These are phyloP conservation scores for Picocystis salinarum DNA, from an alignment of 139 green algal species.

Conservation along the genomic window DNA sequence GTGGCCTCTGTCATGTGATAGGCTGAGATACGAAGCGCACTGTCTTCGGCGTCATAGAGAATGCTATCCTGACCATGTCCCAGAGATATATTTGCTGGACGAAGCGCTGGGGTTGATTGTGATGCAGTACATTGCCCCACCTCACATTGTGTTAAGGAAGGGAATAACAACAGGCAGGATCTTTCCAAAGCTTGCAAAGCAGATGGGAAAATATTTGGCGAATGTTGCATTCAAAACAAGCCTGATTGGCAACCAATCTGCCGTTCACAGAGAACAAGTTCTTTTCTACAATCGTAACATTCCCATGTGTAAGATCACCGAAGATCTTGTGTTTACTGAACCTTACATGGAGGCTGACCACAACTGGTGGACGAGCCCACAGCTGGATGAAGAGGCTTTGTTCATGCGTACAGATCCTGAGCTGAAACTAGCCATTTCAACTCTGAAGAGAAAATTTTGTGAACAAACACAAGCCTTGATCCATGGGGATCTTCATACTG, in stretches of 20 bases:
- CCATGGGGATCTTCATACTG: constrained; percentile 94
- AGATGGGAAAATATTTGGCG: constrained; percentile 57
- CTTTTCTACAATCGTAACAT: constrained; percentile 6
- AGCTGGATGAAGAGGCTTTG: constrained; percentile 53
- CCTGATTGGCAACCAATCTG: constrained; percentile 27
- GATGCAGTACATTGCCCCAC: constrained; percentile 63
- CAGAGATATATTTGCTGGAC: constrained; percentile 24
- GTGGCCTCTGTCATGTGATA: constrained; percentile 75
- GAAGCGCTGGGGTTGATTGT: constrained; percentile 13
- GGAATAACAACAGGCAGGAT: constrained; percentile 31
- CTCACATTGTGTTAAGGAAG: constrained; percentile 61
- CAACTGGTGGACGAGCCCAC: constrained; percentile 60
- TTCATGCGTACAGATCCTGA: constrained; percentile 39
- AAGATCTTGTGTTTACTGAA: neutral
- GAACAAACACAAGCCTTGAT: constrained; percentile 58
- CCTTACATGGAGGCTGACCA: constrained; percentile 5
- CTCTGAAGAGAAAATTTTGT: constrained; percentile 38
- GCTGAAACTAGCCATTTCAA: constrained; percentile 36
- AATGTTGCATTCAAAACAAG: constrained; percentile 69
- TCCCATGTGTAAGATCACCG: neutral
- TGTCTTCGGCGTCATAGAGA: constrained; percentile 11
- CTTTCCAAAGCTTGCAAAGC: constrained; percentile 46
- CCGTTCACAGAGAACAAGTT: constrained; percentile 14
- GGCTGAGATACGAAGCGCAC: constrained; percentile 32
- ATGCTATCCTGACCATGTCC: constrained; percentile 57